Evolutionary conservation across 2,329 filamentous ascomycete species (phyloP).

Genomic region (Microsporum canis): DNA sequence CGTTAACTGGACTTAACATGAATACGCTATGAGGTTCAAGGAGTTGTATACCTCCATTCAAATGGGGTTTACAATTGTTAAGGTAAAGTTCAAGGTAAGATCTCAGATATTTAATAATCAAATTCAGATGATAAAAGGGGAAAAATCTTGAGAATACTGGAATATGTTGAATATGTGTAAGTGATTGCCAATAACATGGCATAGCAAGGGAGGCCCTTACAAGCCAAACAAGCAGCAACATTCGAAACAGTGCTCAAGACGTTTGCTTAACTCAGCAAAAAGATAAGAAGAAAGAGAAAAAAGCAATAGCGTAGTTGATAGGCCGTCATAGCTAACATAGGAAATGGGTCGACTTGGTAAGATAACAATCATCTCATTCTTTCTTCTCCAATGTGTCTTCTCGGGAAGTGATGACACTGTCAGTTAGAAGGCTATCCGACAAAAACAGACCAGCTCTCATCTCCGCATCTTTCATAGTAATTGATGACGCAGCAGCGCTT

Average conservation of each 20-base stretch:
- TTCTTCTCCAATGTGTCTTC: slow-evolving; percentile 12
- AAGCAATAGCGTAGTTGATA: slow-evolving; percentile 5
- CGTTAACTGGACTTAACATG: too few species aligned
- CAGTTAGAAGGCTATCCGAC: background rate
- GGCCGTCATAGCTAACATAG: background rate
- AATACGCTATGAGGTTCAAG: too few species aligned
- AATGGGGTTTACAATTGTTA: too few species aligned
- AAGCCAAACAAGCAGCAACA: background rate
- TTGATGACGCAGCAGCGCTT: slow-evolving; percentile 22
- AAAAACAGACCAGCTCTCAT: slow-evolving; percentile 21
- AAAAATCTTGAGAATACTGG: background rate
- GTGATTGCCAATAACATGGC: background rate
- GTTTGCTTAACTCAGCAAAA: background rate
- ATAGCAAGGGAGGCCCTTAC: background rate
- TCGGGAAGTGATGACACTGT: slow-evolving; percentile 7
- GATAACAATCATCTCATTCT: background rate
- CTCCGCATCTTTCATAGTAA: slow-evolving; percentile 26
- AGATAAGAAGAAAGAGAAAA: background rate
- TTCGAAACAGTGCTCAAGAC: background rate
- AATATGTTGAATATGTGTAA: slow-evolving; percentile 1
- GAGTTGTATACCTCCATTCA: too few species aligned
- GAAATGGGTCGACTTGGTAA: background rate
- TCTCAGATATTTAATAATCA: background rate
- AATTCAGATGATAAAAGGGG: background rate
- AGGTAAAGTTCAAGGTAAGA: background rate